Percentiles rank a stretch among this genome's conserved stretches.
Conservation (phyloP, 495 filamentous ascomycete genomes). For the Aspergillus diversus region DNA sequence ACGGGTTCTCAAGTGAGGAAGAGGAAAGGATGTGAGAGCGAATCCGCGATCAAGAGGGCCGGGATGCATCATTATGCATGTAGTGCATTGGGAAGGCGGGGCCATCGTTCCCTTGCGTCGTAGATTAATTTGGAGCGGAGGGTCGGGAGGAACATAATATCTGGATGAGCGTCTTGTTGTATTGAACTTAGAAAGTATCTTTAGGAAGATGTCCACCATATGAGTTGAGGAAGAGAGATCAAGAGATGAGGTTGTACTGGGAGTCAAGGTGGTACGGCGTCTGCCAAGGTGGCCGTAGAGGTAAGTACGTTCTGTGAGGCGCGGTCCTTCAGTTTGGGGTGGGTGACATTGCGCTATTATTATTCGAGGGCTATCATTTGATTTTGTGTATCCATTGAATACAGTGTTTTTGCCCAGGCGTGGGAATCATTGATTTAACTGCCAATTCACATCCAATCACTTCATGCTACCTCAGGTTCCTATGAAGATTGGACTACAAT, state of each 20-base stretch:
- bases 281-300: background rate
- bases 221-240: background rate
- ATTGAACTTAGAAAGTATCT: background rate
- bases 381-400: no score
- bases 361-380: background rate
- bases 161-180: background rate
- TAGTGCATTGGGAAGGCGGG: constrained; percentile 9
- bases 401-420: no score
- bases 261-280: background rate
- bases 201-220: no score
- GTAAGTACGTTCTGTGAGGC: background rate
- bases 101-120: constrained; percentile 12
- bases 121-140: constrained; percentile 9
- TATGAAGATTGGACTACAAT: background rate
- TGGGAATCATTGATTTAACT: no score
- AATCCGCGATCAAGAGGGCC: background rate
- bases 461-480: background rate
- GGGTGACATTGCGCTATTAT: background rate
- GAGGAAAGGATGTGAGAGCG: no score
- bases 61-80: constrained; percentile 11
- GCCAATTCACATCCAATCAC: background rate
- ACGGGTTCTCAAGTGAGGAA: background rate
- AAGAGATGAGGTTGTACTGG: background rate
- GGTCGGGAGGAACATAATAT: background rate
- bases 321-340: background rate